Percentiles rank a stretch among this genome's conserved stretches.
These are phyloP conservation scores for Colletotrichum chrysophilum DNA, from an alignment of 2,329 filamentous ascomycete species.

Conservation along the genomic window DNA sequence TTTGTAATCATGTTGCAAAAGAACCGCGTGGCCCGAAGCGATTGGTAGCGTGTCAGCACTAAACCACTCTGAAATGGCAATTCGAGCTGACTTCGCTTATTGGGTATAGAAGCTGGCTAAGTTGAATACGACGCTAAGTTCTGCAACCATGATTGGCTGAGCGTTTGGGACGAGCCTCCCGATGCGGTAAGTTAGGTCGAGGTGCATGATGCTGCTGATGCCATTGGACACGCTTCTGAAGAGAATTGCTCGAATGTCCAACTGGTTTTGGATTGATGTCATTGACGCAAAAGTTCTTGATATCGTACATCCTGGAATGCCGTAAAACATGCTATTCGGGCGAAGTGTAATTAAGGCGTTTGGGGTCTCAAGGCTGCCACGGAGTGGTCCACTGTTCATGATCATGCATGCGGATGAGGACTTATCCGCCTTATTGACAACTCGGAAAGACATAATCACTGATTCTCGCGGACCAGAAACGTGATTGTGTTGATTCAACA, in stretches of 20 bases:
- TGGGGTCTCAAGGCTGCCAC: not conserved
- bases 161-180: not conserved
- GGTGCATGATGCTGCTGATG: not conserved
- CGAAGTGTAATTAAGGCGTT: not conserved
- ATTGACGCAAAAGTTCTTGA: not conserved
- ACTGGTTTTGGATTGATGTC: not conserved
- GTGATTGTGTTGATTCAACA: not conserved
- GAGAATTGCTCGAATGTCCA: not conserved
- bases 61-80: not conserved
- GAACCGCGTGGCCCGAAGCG: not conserved
- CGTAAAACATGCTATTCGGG: not conserved
- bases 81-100: not conserved
- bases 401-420: not conserved
- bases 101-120: fast-evolving
- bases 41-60: not conserved
- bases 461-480: not conserved
- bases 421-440: not conserved
- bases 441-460: not conserved
- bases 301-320: not conserved
- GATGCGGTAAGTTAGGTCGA: not conserved
- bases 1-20: not conserved
- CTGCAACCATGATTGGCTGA: not conserved
- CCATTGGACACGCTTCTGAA: not conserved
- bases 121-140: not conserved
- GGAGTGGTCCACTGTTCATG: not conserved